Evolutionary conservation across 768 basidiomycete species (phyloP).

Genomic region (Podaxis sp.): DNA sequence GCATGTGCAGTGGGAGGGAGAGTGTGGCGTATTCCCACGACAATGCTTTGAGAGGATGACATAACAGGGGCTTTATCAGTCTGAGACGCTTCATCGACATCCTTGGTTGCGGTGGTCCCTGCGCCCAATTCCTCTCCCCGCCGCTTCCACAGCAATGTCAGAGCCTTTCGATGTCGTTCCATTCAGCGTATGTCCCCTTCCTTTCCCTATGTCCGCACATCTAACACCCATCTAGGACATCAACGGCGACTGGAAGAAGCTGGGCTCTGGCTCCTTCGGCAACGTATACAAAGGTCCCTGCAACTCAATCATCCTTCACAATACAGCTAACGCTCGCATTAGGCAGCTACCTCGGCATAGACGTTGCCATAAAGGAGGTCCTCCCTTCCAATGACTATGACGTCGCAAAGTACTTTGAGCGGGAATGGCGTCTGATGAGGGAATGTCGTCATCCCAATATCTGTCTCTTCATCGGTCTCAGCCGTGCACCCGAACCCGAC

Average conservation of each 20-base stretch:
- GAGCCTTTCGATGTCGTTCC: conserved; percentile 88
- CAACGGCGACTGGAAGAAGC: conserved; percentile 82
- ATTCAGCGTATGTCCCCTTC: conserved; percentile 53
- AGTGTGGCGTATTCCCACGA: neutral
- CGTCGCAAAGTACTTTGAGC: conserved; percentile 94
- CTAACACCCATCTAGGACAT: conserved; percentile 55
- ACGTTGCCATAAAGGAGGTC: conserved; percentile 96
- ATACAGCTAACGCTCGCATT: conserved; percentile 3
- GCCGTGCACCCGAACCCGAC: conserved; percentile 70
- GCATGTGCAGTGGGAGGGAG: no score
- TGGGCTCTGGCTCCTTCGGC: conserved; percentile 91
- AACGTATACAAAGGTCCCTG: conserved; percentile 79
- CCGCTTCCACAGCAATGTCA: conserved; percentile 29
- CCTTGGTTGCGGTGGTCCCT: neutral
- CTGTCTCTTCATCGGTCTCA: conserved; percentile 89
- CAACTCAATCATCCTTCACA: neutral
- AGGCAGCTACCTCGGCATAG: conserved; percentile 92
- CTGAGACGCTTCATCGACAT: neutral
- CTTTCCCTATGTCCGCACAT: conserved; percentile 9
- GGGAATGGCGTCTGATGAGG: conserved; percentile 99
- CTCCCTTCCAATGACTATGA: conserved; percentile 89
- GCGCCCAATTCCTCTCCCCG: neutral
- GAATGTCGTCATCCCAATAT: conserved; percentile 91
- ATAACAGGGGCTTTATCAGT: conserved; percentile 4
- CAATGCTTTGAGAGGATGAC: conserved; percentile 5